Evolutionary conservation across 176 grass and related monocot genomes (phyloP).

Genomic region (Eleusine coracana): DNA sequence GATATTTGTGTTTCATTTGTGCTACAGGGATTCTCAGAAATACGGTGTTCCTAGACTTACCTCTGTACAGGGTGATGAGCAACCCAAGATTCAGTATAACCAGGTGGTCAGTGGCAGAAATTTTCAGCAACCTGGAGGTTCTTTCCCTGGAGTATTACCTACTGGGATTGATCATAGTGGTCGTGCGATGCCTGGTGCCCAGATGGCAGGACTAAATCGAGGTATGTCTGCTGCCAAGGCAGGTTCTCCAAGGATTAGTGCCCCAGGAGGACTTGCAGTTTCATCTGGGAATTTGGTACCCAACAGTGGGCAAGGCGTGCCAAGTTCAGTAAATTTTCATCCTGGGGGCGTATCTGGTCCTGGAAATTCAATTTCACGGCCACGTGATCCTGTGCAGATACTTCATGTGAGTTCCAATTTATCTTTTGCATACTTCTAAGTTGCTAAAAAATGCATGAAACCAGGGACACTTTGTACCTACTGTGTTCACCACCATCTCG

Average conservation of each 20-base stretch:
- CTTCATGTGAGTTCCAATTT: slow-evolving; percentile 62
- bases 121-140: slow-evolving; percentile 62
- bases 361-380: slow-evolving; percentile 63
- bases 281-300: slow-evolving; percentile 56
- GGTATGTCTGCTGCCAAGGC: slow-evolving; percentile 53
- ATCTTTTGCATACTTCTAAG: slow-evolving; percentile 32
- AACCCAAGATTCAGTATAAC: slow-evolving; percentile 76
- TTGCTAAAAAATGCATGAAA: slow-evolving; percentile 33
- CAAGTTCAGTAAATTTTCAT: slow-evolving; percentile 55
- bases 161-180: slow-evolving; percentile 58
- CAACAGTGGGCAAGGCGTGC: slow-evolving; percentile 58
- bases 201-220: slow-evolving; percentile 60
- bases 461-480: background rate
- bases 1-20: slow-evolving; percentile 30
- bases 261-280: slow-evolving; percentile 64
- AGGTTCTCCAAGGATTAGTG: slow-evolving; percentile 64
- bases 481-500: slow-evolving; percentile 12
- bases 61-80: slow-evolving; percentile 63
- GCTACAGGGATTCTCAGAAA: slow-evolving; percentile 69
- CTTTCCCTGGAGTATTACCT: slow-evolving; percentile 62
- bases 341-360: slow-evolving; percentile 46
- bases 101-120: slow-evolving; percentile 74
- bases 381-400: slow-evolving; percentile 67
- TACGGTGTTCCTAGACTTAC: slow-evolving; percentile 58
- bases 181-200: slow-evolving; percentile 52